Evolutionary conservation across 2,329 filamentous ascomycete genomes (phyloP), one percentile per base, ranked within the genome.

Genomic region (Trichophyton benhamiae): DNA sequence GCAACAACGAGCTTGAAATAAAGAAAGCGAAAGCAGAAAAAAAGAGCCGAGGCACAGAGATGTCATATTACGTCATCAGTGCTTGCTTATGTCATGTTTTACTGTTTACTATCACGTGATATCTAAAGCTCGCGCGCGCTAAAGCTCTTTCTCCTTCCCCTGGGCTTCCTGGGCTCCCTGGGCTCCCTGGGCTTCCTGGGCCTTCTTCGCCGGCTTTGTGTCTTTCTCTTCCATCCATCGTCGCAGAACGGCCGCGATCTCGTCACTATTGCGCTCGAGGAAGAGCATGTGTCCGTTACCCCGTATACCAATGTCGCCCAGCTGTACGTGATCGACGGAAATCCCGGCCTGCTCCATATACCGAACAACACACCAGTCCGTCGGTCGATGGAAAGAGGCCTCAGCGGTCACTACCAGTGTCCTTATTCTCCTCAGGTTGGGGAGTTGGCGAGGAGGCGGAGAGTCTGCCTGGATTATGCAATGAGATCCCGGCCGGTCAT

Each of bases 261-360:
- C 27, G 55, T 63, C 61, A 41, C 60, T 70, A 44, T 71, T 71
- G 61, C 63, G 63, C 63, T 71, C 69, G 36, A 71, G 46, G 48
- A 71, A 70, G 33, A 71, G 64, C 62, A 84, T 75, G 65, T 83
- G 82, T 0, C 80, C 81, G 62, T 85, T 84, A 0, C 82, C 82
- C 22, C 70, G 67, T 1, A 83, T 76, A 0, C 74, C 75, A 0
- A 71, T 61, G 0, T 78, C 68, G 0, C 72, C 75, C 52, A 84
- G 71, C 58, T 75, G 70, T 41, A 81, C 64, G 70, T 76, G 77
- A 1, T 79, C 72, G 0, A 76, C 73, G 20, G 61, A 15, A 0
- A 79, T 74, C 0, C 82, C 81, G 1, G 78, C 80, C 66, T 85
- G 82, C 59, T 69, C 66, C 66, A 85, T 67, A 67, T 79, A 85